These are phyloP conservation scores for Tricholoma furcatifolium DNA, from an alignment of 768 basidiomycete genomes.

Conservation along the genomic window DNA sequence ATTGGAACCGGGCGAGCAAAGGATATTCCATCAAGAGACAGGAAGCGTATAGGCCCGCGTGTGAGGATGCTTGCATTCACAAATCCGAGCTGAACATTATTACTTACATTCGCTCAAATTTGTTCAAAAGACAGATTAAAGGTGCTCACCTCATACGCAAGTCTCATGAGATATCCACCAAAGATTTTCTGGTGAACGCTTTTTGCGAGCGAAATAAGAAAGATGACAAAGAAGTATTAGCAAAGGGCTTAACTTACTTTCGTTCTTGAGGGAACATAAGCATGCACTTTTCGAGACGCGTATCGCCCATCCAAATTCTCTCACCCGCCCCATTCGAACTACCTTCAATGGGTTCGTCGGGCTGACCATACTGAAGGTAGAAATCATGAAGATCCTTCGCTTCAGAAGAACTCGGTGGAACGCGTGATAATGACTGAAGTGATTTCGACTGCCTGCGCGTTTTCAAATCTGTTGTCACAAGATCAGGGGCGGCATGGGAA, in stretches of 20 bases:
- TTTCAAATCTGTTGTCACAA: constrained; percentile 51
- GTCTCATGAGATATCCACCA: constrained; percentile 65
- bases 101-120: neutral
- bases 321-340: constrained; percentile 30
- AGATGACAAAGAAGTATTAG: neutral
- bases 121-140: neutral
- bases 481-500: neutral
- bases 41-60: constrained; percentile 62
- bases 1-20: constrained; percentile 83
- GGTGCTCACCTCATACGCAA: constrained; percentile 64
- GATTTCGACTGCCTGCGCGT: constrained; percentile 51
- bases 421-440: constrained; percentile 60
- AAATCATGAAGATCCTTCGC: constrained; percentile 67
- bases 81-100: constrained; percentile 57
- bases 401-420: constrained; percentile 73
- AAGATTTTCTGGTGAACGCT: constrained; percentile 85
- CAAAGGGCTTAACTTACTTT: constrained; percentile 49
- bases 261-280: constrained; percentile 86
- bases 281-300: constrained; percentile 64
- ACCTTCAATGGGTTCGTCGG: constrained; percentile 23
- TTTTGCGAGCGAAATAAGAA: constrained; percentile 2
- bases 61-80: constrained; percentile 72
- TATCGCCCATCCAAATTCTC: constrained; percentile 75
- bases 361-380: constrained; percentile 59
- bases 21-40: constrained; percentile 77